phyloP scores from a whole-genome alignment of 1,284 basidiomycete genomes.

The Cryptococcus hybrid region DNA sequence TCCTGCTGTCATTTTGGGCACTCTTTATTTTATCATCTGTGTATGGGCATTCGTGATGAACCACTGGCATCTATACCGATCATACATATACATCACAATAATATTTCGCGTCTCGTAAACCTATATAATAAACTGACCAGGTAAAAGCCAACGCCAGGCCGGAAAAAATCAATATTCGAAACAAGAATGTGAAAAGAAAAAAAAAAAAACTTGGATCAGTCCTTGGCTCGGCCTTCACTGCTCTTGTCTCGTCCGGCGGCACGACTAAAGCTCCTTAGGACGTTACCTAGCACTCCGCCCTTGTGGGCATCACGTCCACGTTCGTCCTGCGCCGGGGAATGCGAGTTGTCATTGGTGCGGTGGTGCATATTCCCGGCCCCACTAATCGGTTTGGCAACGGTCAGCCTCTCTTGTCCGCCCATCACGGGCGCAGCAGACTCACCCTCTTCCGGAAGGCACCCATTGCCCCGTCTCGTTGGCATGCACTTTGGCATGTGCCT shows the following conservation, averaged over 20 bases:
- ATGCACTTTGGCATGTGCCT: conserved; percentile 39
- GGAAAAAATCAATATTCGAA: not conserved
- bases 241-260: conserved; percentile 36
- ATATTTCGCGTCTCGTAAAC: not conserved
- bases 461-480: conserved; percentile 24
- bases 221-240: conserved; percentile 10
- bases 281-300: conserved; percentile 42
- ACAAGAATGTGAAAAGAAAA: not conserved
- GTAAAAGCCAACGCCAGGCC: too few relatives aligned
- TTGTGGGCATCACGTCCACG: conserved; percentile 16
- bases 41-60: not conserved
- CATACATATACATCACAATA: too few relatives aligned
- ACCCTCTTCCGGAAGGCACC: conserved; percentile 37
- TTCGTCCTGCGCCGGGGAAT: conserved; percentile 20
- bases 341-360: conserved; percentile 7
- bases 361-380: conserved; percentile 39
- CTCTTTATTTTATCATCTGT: not conserved
- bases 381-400: conserved; percentile 9
- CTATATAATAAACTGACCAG: too few relatives aligned
- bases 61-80: too few relatives aligned
- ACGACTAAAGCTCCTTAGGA: conserved; percentile 44
- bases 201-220: not conserved
- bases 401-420: not conserved
- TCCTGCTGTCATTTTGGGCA: not conserved
- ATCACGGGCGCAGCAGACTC: conserved; percentile 7